phyloP scores from a whole-genome alignment of 352 stramenopile species.

The Phytophthora gonapodyides region DNA sequence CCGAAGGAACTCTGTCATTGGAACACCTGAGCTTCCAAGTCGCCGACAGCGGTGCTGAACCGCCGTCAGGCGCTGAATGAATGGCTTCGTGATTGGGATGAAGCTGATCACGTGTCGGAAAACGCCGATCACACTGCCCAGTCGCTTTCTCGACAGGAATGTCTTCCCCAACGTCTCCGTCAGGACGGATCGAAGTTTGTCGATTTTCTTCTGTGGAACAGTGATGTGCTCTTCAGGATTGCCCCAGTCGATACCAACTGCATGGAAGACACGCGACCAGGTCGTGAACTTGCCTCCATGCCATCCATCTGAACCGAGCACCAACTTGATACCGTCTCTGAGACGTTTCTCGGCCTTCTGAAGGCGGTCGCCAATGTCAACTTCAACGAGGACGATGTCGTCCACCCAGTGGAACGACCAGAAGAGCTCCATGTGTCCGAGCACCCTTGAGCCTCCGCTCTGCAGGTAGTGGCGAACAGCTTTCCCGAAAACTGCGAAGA shows the following conservation, averaged over 20 bases:
- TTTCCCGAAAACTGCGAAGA: too few species aligned
- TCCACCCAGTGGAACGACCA: too few species aligned
- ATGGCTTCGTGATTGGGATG: slow-evolving; percentile 15
- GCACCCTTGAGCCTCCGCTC: too few species aligned
- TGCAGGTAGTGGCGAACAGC: too few species aligned
- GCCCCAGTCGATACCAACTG: slow-evolving; percentile 16
- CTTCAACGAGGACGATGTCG: too few species aligned
- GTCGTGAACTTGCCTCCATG: slow-evolving; percentile 17
- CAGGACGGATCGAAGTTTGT: too few species aligned
- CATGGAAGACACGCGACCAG: slow-evolving; percentile 5
- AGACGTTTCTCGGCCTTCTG: too few species aligned
- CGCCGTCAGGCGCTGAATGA: slow-evolving; percentile 2
- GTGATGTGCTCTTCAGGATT: neutral
- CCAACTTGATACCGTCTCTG: neutral
- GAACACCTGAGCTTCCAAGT: neutral
- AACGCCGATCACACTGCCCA: slow-evolving; percentile 3
- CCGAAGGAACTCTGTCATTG: slow-evolving; percentile 9
- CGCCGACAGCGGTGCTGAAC: neutral
- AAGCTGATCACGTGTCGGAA: slow-evolving; percentile 13
- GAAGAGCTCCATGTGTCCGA: too few species aligned
- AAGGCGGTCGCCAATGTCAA: too few species aligned
- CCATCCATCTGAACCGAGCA: slow-evolving; percentile 16
- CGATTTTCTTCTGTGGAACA: slow-evolving; percentile 10
- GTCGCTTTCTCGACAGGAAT: neutral
- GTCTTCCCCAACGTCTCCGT: too few species aligned